phyloP scores from a whole-genome alignment of 108 stramenopile species.

The Discostella pseudostelligera region DNA sequence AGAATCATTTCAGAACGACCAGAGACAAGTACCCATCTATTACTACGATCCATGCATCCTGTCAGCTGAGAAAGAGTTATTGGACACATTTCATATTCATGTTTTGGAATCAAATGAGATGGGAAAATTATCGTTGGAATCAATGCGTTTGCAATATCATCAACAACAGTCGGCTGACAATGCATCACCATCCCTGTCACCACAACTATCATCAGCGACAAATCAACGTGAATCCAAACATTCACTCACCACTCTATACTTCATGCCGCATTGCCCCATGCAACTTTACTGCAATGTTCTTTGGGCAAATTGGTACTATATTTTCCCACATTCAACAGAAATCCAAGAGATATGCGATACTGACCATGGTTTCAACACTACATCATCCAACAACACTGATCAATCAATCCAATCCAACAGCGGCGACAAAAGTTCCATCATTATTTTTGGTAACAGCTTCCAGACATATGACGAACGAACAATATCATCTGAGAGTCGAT shows the following conservation, averaged over 20 bases:
- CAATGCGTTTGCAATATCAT: conserved; percentile 16
- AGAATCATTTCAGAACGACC: conserved; percentile 27
- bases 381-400: not conserved
- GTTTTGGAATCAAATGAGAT: conserved; percentile 34
- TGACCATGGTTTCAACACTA: not conserved
- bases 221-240: not conserved
- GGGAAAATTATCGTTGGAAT: conserved; percentile 33
- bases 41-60: conserved; percentile 53
- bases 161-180: not conserved
- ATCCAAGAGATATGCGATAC: not conserved
- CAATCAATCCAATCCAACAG: not conserved
- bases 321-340: conserved; percentile 6
- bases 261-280: conserved; percentile 55
- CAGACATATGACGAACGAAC: conserved; percentile 40
- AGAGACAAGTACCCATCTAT: conserved; percentile 31
- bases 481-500: conserved; percentile 27
- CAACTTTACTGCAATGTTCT: conserved; percentile 53
- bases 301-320: conserved; percentile 46
- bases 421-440: conserved; percentile 7
- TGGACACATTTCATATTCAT: conserved; percentile 36
- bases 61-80: conserved; percentile 25
- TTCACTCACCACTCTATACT: conserved; percentile 23
- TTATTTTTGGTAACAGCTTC: conserved; percentile 51
- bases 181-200: not conserved
- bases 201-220: not conserved